These are phyloP conservation scores for Kitagawia praeruptora DNA, from an alignment of 129 eudicot species.

Conservation along the genomic window DNA sequence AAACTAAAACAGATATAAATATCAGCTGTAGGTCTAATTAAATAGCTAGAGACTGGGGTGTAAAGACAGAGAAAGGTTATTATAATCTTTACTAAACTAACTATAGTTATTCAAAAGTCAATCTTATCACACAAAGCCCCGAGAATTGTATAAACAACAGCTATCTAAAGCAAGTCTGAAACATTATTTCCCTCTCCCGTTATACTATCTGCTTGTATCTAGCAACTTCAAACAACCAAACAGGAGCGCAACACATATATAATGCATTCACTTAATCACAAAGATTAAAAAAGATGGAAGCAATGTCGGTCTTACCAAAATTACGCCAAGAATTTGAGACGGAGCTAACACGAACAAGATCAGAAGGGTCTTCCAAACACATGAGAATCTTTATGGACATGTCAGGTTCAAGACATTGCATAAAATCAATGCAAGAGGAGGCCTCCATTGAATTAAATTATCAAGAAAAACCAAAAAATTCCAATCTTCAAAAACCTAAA, in stretches of 20 bases:
- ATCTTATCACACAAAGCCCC: background rate
- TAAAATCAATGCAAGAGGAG: slow-evolving; percentile 32
- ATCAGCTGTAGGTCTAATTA: background rate
- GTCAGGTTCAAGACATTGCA: slow-evolving; percentile 64
- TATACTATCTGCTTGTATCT: background rate
- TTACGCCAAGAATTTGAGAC: slow-evolving; percentile 67
- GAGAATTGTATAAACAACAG: background rate
- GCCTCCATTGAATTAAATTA: slow-evolving; percentile 28
- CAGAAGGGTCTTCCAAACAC: slow-evolving; percentile 53
- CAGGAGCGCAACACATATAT: background rate
- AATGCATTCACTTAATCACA: background rate
- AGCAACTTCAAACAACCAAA: background rate
- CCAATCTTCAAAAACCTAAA: background rate
- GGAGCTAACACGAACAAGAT: slow-evolving; percentile 46
- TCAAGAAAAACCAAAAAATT: background rate
- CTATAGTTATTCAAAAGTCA: background rate
- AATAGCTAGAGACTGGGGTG: background rate
- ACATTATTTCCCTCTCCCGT: background rate
- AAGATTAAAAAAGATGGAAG: background rate
- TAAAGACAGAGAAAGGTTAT: background rate
- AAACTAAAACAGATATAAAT: background rate
- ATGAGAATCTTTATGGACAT: slow-evolving; percentile 46
- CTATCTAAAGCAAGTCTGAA: background rate
- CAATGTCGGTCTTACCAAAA: slow-evolving; percentile 33
- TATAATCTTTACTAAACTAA: background rate